phyloP scores from a whole-genome alignment of 257 asterid species.

The Echites panduratus region DNA sequence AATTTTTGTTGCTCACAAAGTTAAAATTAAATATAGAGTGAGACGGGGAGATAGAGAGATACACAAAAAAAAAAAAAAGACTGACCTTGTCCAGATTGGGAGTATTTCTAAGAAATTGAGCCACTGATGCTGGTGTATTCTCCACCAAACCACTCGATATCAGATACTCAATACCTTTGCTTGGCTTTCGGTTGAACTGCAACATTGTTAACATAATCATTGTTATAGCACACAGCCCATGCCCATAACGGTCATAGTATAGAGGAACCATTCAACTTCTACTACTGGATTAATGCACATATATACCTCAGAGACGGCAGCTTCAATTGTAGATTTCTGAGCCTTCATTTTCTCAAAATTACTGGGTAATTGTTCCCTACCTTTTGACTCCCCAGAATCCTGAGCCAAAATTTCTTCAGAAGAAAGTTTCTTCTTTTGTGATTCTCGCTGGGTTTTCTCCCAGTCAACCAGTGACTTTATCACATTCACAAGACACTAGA shows the following conservation, averaged over 20 bases:
- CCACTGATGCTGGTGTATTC: constrained; percentile 75
- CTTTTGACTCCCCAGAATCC: constrained; percentile 50
- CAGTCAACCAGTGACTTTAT: constrained; percentile 79
- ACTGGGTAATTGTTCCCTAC: constrained; percentile 66
- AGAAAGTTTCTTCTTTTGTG: constrained; percentile 46
- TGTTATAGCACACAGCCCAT: constrained; percentile 20
- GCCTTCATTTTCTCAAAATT: constrained; percentile 95
- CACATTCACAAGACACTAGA: constrained; percentile 79
- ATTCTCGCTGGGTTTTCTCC: constrained; percentile 74
- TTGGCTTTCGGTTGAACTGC: constrained; percentile 87
- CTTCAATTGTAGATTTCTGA: constrained; percentile 91
- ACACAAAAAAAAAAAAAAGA: background rate
- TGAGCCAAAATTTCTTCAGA: constrained; percentile 43
- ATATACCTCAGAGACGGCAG: constrained; percentile 87
- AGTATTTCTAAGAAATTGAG: constrained; percentile 78
- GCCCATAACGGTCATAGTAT: background rate
- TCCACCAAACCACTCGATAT: constrained; percentile 82
- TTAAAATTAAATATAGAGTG: constrained; percentile 10
- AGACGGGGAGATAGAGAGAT: constrained; percentile 3
- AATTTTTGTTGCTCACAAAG: constrained; percentile 13
- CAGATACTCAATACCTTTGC: constrained; percentile 65
- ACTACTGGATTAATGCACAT: constrained; percentile 13
- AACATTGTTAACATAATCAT: constrained; percentile 22
- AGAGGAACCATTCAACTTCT: constrained; percentile 16
- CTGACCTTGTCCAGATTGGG: constrained; percentile 86